A percentile compares a stretch with the other conserved stretches of the same genome.
phyloP scores from a whole-genome alignment of 345 rosid species.

The Toxicodendron radicans region DNA sequence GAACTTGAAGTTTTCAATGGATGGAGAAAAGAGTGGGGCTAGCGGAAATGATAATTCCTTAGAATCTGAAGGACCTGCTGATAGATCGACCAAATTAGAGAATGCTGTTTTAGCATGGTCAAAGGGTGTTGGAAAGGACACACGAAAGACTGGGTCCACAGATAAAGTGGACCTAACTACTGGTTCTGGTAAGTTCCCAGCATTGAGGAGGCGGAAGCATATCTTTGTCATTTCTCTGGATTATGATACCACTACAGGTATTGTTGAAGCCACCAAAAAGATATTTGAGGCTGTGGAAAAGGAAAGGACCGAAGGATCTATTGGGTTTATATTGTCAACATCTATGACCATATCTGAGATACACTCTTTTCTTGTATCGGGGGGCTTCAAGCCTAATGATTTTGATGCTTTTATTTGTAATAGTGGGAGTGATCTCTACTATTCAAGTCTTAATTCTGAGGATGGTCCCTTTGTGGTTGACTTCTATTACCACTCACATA shows the following conservation, averaged over 20 bases:
- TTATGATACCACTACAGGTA: slow-evolving; percentile 46
- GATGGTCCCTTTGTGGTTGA: slow-evolving; percentile 74
- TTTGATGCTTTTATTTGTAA: slow-evolving; percentile 96
- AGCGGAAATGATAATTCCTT: slow-evolving; percentile 54
- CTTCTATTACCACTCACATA: slow-evolving; percentile 94
- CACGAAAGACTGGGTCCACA: slow-evolving; percentile 51
- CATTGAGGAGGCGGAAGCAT: slow-evolving; percentile 78
- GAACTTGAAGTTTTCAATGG: slow-evolving; percentile 89
- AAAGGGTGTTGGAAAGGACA: slow-evolving; percentile 63
- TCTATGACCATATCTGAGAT: slow-evolving; percentile 84
- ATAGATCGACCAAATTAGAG: slow-evolving; percentile 69
- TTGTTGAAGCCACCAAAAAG: slow-evolving; percentile 58
- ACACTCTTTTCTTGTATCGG: slow-evolving; percentile 62
- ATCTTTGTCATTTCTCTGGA: slow-evolving; percentile 86
- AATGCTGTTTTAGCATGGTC: slow-evolving; percentile 81
- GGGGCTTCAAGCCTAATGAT: slow-evolving; percentile 67
- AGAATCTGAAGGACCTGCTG: slow-evolving; percentile 58
- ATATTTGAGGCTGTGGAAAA: slow-evolving; percentile 70
- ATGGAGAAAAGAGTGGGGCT: slow-evolving; percentile 64
- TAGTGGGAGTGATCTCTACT: slow-evolving; percentile 94
- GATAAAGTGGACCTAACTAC: slow-evolving; percentile 64
- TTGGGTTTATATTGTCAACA: slow-evolving; percentile 90
- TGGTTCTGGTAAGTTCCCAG: slow-evolving; percentile 65
- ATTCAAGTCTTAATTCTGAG: slow-evolving; percentile 64
- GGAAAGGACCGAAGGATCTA: slow-evolving; percentile 79